Conservation (phyloP, 768 basidiomycete species). For the Kwoniella botswanensis region DNA sequence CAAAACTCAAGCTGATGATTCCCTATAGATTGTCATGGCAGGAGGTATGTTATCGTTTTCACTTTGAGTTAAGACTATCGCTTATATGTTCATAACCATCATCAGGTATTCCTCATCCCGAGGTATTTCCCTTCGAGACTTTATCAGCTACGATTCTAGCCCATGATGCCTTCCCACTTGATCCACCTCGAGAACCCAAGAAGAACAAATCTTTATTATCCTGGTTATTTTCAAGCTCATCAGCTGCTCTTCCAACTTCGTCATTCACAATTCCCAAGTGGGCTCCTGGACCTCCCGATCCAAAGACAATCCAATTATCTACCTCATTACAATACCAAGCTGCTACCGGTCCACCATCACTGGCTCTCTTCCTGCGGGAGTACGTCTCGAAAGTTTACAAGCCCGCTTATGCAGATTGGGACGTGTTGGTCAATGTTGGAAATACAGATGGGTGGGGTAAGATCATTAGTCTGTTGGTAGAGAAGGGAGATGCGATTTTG, state of each 20-base stretch:
- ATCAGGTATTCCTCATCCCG: constrained; percentile 64
- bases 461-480: constrained; percentile 65
- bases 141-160: constrained; percentile 66
- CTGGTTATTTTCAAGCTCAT: constrained; percentile 48
- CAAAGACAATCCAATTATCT: constrained; percentile 66
- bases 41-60: constrained; percentile 61
- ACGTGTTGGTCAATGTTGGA: constrained; percentile 61
- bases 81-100: neutral
- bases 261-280: constrained; percentile 70
- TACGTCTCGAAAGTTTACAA: constrained; percentile 64
- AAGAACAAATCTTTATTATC: constrained; percentile 47
- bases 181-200: constrained; percentile 48
- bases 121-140: constrained; percentile 68
- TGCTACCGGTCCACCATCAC: constrained; percentile 66
- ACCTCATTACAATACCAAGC: constrained; percentile 73
- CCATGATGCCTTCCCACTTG: constrained; percentile 64
- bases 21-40: constrained; percentile 64
- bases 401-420: constrained; percentile 67
- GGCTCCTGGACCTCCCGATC: constrained; percentile 60
- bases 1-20: constrained; percentile 60
- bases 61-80: neutral
- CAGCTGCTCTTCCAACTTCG: constrained; percentile 60
- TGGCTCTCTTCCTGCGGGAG: constrained; percentile 66
- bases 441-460: constrained; percentile 65
- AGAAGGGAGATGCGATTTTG: constrained; percentile 58